Base-by-base conservation (phyloP, 2,329 filamentous ascomycete genomes). In the Raffaelea arxii region DNA sequence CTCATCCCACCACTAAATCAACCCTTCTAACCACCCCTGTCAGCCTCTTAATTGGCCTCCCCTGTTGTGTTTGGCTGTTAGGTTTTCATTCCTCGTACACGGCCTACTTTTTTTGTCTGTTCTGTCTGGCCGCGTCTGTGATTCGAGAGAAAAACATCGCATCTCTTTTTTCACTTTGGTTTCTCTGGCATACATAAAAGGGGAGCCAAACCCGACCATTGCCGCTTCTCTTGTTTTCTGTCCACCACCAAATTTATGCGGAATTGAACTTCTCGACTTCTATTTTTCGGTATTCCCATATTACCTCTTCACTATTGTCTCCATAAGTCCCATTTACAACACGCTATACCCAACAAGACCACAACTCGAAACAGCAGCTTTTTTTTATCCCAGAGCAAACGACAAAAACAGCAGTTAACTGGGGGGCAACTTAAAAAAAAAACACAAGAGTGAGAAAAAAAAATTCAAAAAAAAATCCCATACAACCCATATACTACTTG, bases 11-110 rank as follows among this genome's bases (percentile, higher is more conserved):
- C 25, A 23, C 39, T 16, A 32, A 9, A 10, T 27, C 39, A 22
- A 41, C 41, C 41, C 22, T 19, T 12, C 32, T 18, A 12, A 6
- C 32, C 6, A 36, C 43, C 41, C 43, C 35, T 45, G 43, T 45
- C 43, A 45, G 43, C 35, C 43, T 27, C 43, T 36, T 45, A 23
- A 45, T 45, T 45, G 43, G 43, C 42, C 22, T 24, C 22, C 32
- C 35, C 18, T n/a, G 43, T 27, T 25, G 32, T 45, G 7, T 19
- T 21, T 12, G 23, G 25, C 37, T 39, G 23, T 43, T 43, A 21
- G 23, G 41, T 43, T 32, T 43, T n/a, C 30, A 37, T 32, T 14
- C 30, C 19, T 44, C 32, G 25, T n/a, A 44, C 25, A 37, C 32
- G 23, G 24, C 42, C 23, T 24, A 9, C 10, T 6, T 30, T 42